A percentile compares a stretch with the other conserved stretches of the same genome.
Evolutionary conservation across 2,329 filamentous ascomycete genomes (phyloP).

Genomic region (Metarhizium album): DNA sequence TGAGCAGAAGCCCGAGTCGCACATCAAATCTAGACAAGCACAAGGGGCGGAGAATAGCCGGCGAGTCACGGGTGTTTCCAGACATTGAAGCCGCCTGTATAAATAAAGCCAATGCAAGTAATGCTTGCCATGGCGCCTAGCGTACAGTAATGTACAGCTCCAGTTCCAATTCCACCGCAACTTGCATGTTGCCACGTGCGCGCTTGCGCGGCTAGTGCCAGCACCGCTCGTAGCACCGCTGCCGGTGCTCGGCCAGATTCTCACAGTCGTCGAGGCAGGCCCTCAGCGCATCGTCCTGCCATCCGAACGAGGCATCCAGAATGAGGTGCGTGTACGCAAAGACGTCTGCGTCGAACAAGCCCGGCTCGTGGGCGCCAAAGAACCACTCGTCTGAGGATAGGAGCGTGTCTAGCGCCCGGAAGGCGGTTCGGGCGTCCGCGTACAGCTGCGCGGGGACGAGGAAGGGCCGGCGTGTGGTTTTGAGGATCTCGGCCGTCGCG

Average conservation of each 20-base stretch:
- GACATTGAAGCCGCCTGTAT: too few species aligned
- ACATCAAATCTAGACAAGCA: too few species aligned
- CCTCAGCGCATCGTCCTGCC: conserved; percentile 52
- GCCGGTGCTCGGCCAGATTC: conserved; percentile 45
- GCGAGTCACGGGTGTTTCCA: too few species aligned
- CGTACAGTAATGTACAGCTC: not conserved
- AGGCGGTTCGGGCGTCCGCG: conserved; percentile 31
- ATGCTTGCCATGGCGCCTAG: too few species aligned
- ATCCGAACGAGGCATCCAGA: conserved; percentile 51
- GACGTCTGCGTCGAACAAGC: conserved; percentile 75
- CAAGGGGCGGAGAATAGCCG: too few species aligned
- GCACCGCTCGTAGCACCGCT: conserved; percentile 22
- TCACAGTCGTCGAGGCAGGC: conserved; percentile 44
- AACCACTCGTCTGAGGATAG: conserved; percentile 36
- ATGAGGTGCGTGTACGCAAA: conserved; percentile 85
- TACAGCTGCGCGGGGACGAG: conserved; percentile 29
- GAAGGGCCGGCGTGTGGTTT: conserved; percentile 35
- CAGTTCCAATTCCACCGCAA: too few species aligned
- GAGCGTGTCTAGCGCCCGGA: conserved; percentile 34
- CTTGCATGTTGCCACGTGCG: not conserved
- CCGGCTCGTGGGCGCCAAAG: conserved; percentile 42
- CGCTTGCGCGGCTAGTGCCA: conserved; percentile 12
- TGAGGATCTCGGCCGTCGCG: conserved; percentile 63
- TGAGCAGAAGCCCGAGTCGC: too few species aligned
- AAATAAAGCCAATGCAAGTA: too few species aligned